These are phyloP conservation scores for Ascoidea rubescens DNA, from an alignment of 805 yeast genomes.

Conservation along the genomic window DNA sequence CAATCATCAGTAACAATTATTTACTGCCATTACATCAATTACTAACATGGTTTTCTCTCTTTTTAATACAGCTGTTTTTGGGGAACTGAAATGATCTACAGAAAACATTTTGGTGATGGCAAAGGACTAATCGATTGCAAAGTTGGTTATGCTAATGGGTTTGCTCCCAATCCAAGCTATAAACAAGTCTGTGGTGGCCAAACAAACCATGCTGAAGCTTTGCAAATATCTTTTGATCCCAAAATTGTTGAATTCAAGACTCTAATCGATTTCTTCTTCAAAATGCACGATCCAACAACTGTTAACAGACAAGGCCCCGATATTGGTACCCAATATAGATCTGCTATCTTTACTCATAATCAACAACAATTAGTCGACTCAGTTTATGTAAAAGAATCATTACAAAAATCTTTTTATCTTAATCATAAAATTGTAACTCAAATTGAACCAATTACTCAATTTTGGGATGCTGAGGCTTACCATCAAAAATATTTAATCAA, in stretches of 20 bases:
- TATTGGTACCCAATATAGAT: constrained; percentile 78
- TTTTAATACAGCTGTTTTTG: constrained; percentile 48
- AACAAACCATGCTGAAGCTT: constrained; percentile 70
- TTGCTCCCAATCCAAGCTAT: constrained; percentile 28
- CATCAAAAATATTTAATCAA: constrained; percentile 73
- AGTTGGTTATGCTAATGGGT: constrained; percentile 89
- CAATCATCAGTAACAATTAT: constrained; percentile 10
- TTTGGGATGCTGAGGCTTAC: constrained; percentile 92
- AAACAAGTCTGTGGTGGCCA: constrained; percentile 59
- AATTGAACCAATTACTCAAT: constrained; percentile 51
- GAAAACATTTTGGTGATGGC: constrained; percentile 43
- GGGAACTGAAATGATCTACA: constrained; percentile 80
- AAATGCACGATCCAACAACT: constrained; percentile 91
- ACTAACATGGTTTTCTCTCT: background rate
- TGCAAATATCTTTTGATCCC: constrained; percentile 79
- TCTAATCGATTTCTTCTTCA: constrained; percentile 70
- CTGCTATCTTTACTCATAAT: constrained; percentile 57
- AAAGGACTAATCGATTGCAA: constrained; percentile 60
- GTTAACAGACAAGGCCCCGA: constrained; percentile 78
- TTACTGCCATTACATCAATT: constrained; percentile 19
- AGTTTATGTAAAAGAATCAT: constrained; percentile 28
- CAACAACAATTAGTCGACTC: constrained; percentile 33
- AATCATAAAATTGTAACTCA: constrained; percentile 52
- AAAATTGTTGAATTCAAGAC: constrained; percentile 39
- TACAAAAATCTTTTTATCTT: constrained; percentile 70